Evolutionary conservation across 164 flowering plant species (phyloP).

Genomic region (Liquidambar formosana): DNA sequence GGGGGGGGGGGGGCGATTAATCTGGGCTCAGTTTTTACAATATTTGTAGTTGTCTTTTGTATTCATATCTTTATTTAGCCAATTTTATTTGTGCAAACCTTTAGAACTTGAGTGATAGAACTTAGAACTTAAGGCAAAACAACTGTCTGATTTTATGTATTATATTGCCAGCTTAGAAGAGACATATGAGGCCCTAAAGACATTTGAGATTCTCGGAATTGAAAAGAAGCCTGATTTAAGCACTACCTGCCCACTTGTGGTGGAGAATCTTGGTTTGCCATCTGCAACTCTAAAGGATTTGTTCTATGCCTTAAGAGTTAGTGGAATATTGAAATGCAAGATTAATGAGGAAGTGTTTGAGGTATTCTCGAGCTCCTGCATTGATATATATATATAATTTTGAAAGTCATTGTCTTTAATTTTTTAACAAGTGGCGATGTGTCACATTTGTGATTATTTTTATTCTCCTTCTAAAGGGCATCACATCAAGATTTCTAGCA

Average conservation of each 20-base stretch:
- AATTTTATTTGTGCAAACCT: too few species aligned
- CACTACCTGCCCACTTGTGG: constrained; percentile 48
- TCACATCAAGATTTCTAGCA: constrained; percentile 57
- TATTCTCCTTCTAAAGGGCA: constrained; percentile 37
- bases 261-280: constrained; percentile 47
- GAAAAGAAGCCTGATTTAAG: constrained; percentile 43
- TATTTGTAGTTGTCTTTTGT: too few species aligned
- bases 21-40: too few species aligned
- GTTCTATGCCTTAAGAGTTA: constrained; percentile 64
- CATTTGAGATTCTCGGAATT: constrained; percentile 77
- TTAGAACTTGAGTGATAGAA: not conserved
- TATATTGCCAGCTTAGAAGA: constrained; percentile 66
- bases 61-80: too few species aligned
- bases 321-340: constrained; percentile 61
- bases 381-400: not conserved
- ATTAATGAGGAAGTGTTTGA: constrained; percentile 41
- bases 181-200: constrained; percentile 73
- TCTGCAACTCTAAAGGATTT: constrained; percentile 59
- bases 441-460: not conserved
- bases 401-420: not conserved
- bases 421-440: not conserved
- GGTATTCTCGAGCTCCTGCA: constrained; percentile 40
- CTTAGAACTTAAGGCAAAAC: not conserved
- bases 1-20: too few species aligned
- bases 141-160: constrained; percentile 8